These are phyloP conservation scores for Tilletia caries DNA, from an alignment of 1,284 basidiomycete species.

Conservation along the genomic window DNA sequence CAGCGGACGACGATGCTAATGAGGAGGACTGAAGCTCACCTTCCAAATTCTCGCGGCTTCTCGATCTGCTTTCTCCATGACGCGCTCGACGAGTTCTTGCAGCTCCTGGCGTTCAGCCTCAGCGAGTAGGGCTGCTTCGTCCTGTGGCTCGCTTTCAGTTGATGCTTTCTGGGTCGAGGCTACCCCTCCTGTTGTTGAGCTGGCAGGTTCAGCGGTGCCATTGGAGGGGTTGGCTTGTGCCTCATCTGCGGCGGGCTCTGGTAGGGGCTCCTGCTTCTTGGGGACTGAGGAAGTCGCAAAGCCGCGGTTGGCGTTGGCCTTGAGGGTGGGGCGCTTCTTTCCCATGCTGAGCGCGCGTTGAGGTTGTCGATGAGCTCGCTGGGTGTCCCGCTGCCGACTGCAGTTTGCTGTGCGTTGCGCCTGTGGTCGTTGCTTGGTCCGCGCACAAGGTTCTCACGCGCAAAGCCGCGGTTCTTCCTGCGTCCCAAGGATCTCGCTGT, in stretches of 20 bases:
- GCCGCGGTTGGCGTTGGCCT: slow-evolving; percentile 32
- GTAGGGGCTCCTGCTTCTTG: slow-evolving; percentile 63
- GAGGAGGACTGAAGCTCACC: slow-evolving; percentile 50
- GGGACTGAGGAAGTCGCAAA: slow-evolving; percentile 65
- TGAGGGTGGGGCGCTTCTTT: slow-evolving; percentile 13
- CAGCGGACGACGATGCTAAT: too few species aligned
- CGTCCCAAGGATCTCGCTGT: too few species aligned
- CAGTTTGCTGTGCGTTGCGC: too few species aligned
- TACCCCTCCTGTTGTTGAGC: not conserved
- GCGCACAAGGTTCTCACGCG: too few species aligned
- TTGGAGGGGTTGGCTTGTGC: slow-evolving; percentile 21
- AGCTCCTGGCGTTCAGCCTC: slow-evolving; percentile 48
- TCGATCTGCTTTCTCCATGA: slow-evolving; percentile 84
- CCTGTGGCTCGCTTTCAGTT: not conserved
- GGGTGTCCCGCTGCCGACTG: not conserved
- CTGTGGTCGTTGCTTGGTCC: too few species aligned
- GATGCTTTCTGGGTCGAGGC: not conserved
- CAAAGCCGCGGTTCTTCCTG: too few species aligned
- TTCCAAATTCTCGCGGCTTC: slow-evolving; percentile 71
- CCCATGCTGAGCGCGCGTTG: not conserved
- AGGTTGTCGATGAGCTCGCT: not conserved
- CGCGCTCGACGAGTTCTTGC: slow-evolving; percentile 62
- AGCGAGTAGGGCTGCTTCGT: slow-evolving; percentile 29
- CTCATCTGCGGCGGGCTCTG: slow-evolving; percentile 35
- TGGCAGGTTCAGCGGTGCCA: not conserved